Percentiles rank a stretch among this genome's conserved stretches.
Evolutionary conservation across 352 stramenopile genomes (phyloP).

Genomic region (Pythium plurisporium): DNA sequence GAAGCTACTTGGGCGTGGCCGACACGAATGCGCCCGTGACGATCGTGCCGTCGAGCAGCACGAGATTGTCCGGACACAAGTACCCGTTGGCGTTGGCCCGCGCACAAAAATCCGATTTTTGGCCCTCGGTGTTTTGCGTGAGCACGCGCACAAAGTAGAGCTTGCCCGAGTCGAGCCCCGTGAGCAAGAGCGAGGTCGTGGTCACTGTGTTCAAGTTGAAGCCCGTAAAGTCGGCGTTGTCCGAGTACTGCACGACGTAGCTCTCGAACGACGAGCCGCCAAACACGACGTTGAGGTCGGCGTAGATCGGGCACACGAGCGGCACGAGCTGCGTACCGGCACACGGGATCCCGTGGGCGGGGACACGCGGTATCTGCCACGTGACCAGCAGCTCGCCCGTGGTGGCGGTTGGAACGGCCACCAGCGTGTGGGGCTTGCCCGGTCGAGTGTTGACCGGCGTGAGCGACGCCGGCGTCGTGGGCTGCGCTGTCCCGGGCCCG

Average conservation of each 20-base stretch:
- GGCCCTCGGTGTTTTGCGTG: constrained; percentile 72
- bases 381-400: constrained; percentile 41
- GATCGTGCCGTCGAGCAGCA: constrained; percentile 58
- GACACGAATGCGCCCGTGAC: constrained; percentile 52
- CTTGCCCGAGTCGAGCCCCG: constrained; percentile 62
- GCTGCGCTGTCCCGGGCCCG: constrained; percentile 54
- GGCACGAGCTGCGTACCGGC: constrained; percentile 51
- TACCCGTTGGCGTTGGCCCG: constrained; percentile 48
- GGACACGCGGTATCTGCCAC: constrained; percentile 63
- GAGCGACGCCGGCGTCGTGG: constrained; percentile 39
- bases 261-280: constrained; percentile 86
- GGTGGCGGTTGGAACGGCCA: constrained; percentile 24
- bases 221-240: constrained; percentile 62
- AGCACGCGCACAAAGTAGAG: constrained; percentile 82
- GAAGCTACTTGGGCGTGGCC: constrained; percentile 25
- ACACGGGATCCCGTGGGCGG: constrained; percentile 66
- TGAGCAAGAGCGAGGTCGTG: constrained; percentile 52
- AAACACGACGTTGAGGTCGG: constrained; percentile 85
- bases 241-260: constrained; percentile 93
- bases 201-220: constrained; percentile 63
- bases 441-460: constrained; percentile 51
- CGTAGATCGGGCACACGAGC: constrained; percentile 47
- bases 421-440: constrained; percentile 62
- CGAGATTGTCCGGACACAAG: constrained; percentile 68
- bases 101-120: constrained; percentile 67